phyloP scores from a whole-genome alignment of 2,329 filamentous ascomycete genomes.

The Fusarium dlaminii region DNA sequence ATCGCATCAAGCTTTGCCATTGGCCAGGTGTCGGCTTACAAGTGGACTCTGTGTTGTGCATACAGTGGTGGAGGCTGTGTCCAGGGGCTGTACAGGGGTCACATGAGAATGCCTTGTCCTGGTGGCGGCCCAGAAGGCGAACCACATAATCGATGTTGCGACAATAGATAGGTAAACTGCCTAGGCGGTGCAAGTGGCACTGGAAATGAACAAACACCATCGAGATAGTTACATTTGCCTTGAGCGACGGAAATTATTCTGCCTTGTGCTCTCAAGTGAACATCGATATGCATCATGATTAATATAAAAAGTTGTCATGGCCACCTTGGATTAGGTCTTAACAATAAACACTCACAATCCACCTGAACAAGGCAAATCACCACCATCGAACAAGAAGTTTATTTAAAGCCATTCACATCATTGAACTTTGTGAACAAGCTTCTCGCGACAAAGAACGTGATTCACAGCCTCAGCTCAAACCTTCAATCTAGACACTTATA shows the following conservation, averaged over 20 bases:
- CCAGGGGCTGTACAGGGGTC: background rate
- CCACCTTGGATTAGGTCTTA: background rate
- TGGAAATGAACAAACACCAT: background rate
- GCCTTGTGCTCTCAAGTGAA: background rate
- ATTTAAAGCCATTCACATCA: background rate
- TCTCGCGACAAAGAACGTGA: background rate
- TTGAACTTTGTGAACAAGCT: background rate
- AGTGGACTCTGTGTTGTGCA: background rate
- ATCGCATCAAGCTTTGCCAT: background rate
- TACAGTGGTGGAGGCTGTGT: background rate
- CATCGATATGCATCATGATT: background rate
- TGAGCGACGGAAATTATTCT: background rate
- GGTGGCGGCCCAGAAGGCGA: background rate
- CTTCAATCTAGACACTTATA: background rate
- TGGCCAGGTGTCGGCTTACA: background rate
- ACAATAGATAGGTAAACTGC: background rate
- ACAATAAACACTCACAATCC: background rate
- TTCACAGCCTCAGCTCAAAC: background rate
- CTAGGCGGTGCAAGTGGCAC: background rate
- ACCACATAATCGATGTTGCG: background rate
- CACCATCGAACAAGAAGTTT: background rate
- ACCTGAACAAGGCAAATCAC: background rate
- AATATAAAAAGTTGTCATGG: background rate
- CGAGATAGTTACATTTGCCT: background rate
- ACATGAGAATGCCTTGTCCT: background rate